Conservation (phyloP, 2,329 filamentous ascomycete species). For the Thielaviopsis euricoi region DNA sequence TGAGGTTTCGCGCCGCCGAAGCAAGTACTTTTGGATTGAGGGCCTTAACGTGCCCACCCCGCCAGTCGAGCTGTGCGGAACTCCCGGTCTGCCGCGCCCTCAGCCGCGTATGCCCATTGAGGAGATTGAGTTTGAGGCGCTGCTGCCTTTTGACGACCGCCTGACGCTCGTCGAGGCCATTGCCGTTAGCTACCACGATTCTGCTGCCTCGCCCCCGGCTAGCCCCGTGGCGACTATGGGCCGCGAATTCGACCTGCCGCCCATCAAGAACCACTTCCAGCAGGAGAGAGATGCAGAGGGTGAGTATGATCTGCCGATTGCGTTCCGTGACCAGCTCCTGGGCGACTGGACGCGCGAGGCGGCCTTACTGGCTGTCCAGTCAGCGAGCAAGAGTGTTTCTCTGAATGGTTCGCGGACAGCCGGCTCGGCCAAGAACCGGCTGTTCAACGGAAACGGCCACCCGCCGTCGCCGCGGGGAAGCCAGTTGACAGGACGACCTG, state of each 20-base stretch:
- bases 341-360: slow-evolving; percentile 64
- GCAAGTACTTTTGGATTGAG: slow-evolving; percentile 63
- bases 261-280: slow-evolving; percentile 1
- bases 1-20: slow-evolving; percentile 60
- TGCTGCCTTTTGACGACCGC: slow-evolving; percentile 63
- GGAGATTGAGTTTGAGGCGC: slow-evolving; percentile 42
- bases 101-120: slow-evolving; percentile 31
- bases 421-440: slow-evolving; percentile 33
- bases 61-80: slow-evolving; percentile 42
- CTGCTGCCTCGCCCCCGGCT: slow-evolving; percentile 43
- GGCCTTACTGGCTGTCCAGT: slow-evolving; percentile 51
- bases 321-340: slow-evolving; percentile 59
- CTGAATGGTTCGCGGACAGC: slow-evolving; percentile 58
- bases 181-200: slow-evolving; percentile 50
- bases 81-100: slow-evolving; percentile 28
- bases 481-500: slow-evolving; percentile 33
- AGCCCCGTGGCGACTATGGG: slow-evolving; percentile 57
- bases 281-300: slow-evolving; percentile 17
- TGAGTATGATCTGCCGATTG: slow-evolving; percentile 43
- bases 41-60: slow-evolving; percentile 55
- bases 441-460: slow-evolving; percentile 34
- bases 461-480: slow-evolving; percentile 22
- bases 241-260: slow-evolving; percentile 20
- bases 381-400: slow-evolving; percentile 55
- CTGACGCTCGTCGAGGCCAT: slow-evolving; percentile 58